These are phyloP conservation scores for Xylariaceae sp. DNA, from an alignment of 2,329 filamentous ascomycete genomes.

Conservation along the genomic window DNA sequence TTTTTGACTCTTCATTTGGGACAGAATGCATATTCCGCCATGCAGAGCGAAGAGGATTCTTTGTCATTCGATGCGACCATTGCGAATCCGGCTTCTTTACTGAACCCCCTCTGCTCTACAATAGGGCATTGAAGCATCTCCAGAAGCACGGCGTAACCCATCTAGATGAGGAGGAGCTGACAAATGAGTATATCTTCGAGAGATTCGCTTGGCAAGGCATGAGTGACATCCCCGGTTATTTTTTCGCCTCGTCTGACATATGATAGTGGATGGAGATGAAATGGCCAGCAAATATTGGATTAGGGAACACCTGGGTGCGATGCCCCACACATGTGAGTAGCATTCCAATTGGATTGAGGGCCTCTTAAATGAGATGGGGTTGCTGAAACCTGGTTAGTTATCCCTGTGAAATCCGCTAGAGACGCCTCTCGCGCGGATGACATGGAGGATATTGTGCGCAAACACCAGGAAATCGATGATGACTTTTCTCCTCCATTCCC, in stretches of 20 bases:
- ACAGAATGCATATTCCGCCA: constrained; percentile 41
- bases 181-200: constrained; percentile 43
- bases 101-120: constrained; percentile 38
- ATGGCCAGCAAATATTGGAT: constrained; percentile 41
- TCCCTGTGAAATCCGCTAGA: constrained; percentile 26
- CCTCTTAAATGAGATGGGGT: background rate
- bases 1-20: background rate
- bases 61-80: constrained; percentile 39
- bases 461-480: constrained; percentile 31
- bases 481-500: constrained; percentile 26
- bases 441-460: constrained; percentile 7
- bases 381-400: constrained; percentile 29
- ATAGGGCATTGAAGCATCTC: constrained; percentile 42
- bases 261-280: constrained; percentile 37
- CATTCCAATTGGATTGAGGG: background rate
- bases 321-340: constrained; percentile 40
- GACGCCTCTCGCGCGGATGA: constrained; percentile 16
- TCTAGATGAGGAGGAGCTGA: constrained; percentile 28
- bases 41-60: constrained; percentile 34
- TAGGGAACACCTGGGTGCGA: constrained; percentile 36
- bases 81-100: constrained; percentile 34
- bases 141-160: constrained; percentile 31
- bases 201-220: constrained; percentile 39
- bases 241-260: constrained; percentile 4
- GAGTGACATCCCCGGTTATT: background rate